Conservation (phyloP, 2,329 filamentous ascomycete species). For the Rugonectria rugulosa region DNA sequence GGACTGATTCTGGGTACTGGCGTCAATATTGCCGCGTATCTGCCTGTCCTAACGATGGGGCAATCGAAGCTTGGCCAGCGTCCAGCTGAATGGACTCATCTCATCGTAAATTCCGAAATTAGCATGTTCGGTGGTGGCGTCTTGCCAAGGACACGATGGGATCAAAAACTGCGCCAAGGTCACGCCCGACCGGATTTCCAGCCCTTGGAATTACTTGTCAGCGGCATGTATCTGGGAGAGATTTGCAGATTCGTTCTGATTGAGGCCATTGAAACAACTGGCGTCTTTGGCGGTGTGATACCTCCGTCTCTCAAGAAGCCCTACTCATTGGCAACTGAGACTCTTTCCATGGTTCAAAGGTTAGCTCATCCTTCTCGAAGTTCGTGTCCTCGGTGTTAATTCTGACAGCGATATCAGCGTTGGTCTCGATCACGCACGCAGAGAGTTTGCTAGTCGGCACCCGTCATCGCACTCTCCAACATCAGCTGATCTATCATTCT, state of each 20-base stretch:
- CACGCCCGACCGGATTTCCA: conserved; percentile 68
- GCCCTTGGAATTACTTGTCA: conserved; percentile 68
- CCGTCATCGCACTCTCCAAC: conserved; percentile 53
- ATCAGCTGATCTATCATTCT: conserved; percentile 56
- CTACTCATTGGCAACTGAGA: conserved; percentile 69
- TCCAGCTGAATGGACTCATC: conserved; percentile 65
- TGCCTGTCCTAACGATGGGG: conserved; percentile 65
- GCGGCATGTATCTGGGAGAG: conserved; percentile 73
- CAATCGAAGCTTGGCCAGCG: conserved; percentile 64
- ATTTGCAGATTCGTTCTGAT: conserved; percentile 65
- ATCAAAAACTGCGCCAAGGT: conserved; percentile 57
- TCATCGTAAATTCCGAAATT: conserved; percentile 72
- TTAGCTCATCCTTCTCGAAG: conserved; percentile 46
- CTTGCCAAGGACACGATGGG: conserved; percentile 69
- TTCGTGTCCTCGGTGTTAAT: conserved; percentile 27
- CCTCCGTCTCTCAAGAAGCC: conserved; percentile 59
- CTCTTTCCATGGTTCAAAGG: conserved; percentile 65
- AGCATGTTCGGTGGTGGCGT: conserved; percentile 70
- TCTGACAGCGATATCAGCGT: conserved; percentile 53
- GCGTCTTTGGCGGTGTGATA: conserved; percentile 63
- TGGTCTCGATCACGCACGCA: conserved; percentile 52
- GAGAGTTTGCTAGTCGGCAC: conserved; percentile 58
- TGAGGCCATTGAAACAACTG: conserved; percentile 64
- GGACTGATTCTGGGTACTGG: conserved; percentile 73
- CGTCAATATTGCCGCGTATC: conserved; percentile 70